Percentiles rank a stretch among this genome's conserved stretches.
These are phyloP conservation scores for Glycine soja DNA, from an alignment of 306 rosid genomes.

Conservation along the genomic window DNA sequence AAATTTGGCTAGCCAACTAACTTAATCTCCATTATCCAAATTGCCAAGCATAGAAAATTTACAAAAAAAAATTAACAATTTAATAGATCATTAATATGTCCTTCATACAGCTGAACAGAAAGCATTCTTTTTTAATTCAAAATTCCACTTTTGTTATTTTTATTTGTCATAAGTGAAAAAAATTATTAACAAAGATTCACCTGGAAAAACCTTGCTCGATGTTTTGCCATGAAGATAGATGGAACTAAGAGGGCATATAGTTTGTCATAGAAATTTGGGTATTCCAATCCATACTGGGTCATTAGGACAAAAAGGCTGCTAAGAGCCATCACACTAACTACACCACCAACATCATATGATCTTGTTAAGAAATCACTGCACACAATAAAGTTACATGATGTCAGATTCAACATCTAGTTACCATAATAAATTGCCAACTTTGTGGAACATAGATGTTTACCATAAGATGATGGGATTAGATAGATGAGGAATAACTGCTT, in stretches of 20 bases:
- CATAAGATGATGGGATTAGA: conserved; percentile 86
- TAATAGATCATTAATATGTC: conserved; percentile 9
- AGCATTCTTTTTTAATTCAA: conserved; percentile 25
- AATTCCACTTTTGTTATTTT: not conserved
- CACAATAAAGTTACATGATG: conserved; percentile 33
- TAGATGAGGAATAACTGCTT: conserved; percentile 80
- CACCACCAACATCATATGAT: conserved; percentile 95
- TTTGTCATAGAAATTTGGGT: conserved; percentile 87
- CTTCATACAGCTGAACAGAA: conserved; percentile 22
- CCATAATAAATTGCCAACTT: conserved; percentile 32
- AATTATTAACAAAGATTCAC: conserved; percentile 49
- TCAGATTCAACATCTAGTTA: conserved; percentile 44
- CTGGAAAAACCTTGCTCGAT: conserved; percentile 83
- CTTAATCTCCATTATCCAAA: conserved; percentile 4
- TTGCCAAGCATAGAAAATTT: conserved; percentile 11
- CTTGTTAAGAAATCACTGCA: conserved; percentile 92
- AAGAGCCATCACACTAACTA: conserved; percentile 93
- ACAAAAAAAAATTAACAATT: not conserved
- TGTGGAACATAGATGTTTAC: conserved; percentile 53
- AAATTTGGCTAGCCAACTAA: conserved; percentile 23
- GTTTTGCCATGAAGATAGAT: conserved; percentile 92
- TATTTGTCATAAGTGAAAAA: not conserved
- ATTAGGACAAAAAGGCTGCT: conserved; percentile 83
- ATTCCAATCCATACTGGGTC: conserved; percentile 92
- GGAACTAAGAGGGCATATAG: conserved; percentile 83